Evolutionary conservation across 2,329 filamentous ascomycete species (phyloP).

Genomic region (Zarea fungicola): DNA sequence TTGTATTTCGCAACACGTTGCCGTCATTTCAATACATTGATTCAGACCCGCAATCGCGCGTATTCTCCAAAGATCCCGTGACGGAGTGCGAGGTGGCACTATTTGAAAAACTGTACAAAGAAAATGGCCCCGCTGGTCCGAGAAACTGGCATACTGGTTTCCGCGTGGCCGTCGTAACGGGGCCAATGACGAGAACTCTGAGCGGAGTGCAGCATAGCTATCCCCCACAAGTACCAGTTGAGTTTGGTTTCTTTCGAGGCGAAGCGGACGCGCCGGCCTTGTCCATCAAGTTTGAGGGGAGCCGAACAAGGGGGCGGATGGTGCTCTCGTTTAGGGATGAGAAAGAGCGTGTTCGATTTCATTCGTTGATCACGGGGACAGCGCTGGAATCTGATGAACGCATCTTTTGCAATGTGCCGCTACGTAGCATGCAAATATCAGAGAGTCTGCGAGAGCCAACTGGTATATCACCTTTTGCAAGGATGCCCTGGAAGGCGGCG

Average conservation of each 20-base stretch:
- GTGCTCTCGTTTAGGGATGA: slow-evolving; percentile 71
- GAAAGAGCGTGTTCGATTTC: slow-evolving; percentile 65
- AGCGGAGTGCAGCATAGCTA: slow-evolving; percentile 71
- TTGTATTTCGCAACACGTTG: slow-evolving; percentile 64
- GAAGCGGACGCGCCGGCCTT: slow-evolving; percentile 66
- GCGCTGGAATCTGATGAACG: slow-evolving; percentile 62
- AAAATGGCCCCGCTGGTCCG: slow-evolving; percentile 66
- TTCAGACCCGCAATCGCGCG: slow-evolving; percentile 58
- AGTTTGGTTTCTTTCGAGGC: slow-evolving; percentile 71
- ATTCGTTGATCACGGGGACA: slow-evolving; percentile 68
- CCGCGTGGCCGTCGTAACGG: slow-evolving; percentile 72
- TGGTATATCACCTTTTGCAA: slow-evolving; percentile 44
- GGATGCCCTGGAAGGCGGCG: slow-evolving; percentile 59
- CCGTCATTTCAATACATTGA: slow-evolving; percentile 79
- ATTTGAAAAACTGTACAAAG: slow-evolving; percentile 65
- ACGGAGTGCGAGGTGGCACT: slow-evolving; percentile 66
- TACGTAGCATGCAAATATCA: slow-evolving; percentile 60
- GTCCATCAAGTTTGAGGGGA: slow-evolving; percentile 64
- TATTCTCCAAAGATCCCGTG: slow-evolving; percentile 72
- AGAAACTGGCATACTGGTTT: slow-evolving; percentile 74
- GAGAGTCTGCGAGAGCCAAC: slow-evolving; percentile 47
- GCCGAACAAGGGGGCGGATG: slow-evolving; percentile 62
- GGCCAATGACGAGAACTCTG: slow-evolving; percentile 69
- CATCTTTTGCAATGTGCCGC: slow-evolving; percentile 62
- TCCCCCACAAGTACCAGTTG: slow-evolving; percentile 59